phyloP scores from a whole-genome alignment of 176 grass and related monocot species.

The Rhynchospora breviuscula region DNA sequence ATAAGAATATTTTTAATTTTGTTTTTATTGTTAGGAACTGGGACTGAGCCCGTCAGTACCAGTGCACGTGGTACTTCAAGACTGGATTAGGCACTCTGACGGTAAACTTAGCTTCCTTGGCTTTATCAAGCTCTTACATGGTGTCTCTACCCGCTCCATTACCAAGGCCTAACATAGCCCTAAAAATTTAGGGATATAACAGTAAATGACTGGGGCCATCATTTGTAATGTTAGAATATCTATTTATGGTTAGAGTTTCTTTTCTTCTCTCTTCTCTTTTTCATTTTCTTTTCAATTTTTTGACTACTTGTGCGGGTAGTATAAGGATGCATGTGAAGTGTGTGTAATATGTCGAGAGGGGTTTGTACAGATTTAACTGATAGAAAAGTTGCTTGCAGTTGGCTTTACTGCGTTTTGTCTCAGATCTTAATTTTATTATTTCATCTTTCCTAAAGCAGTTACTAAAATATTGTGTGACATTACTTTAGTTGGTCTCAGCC shows the following conservation, averaged over 20 bases:
- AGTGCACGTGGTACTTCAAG: conserved; percentile 93
- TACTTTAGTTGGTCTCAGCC: neutral
- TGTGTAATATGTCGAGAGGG: conserved; percentile 15
- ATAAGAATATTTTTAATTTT: neutral
- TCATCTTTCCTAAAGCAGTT: neutral
- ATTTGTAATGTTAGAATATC: conserved; percentile 12
- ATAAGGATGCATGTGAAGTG: conserved; percentile 19
- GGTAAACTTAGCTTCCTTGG: conserved; percentile 97
- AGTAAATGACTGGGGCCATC: neutral
- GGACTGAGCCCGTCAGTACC: conserved; percentile 92
- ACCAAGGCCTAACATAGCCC: conserved; percentile 49
- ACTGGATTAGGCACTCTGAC: conserved; percentile 88
- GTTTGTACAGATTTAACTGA: conserved; percentile 30
- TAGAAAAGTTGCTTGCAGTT: conserved; percentile 11
- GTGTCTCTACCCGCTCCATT: conserved; percentile 67
- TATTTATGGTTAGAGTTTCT: conserved; percentile 16
- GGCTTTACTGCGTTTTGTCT: neutral
- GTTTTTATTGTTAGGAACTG: conserved; percentile 57
- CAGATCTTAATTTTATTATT: neutral
- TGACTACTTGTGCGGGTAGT: conserved; percentile 20
- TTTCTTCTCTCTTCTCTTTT: neutral
- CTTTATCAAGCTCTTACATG: conserved; percentile 95
- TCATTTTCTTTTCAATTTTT: neutral
- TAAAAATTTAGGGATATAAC: conserved; percentile 1
- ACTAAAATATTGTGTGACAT: neutral